Evolutionary conservation across 345 rosid genomes (phyloP), one percentile per base, ranked within the genome.

Genomic region (Jatropha curcas): DNA sequence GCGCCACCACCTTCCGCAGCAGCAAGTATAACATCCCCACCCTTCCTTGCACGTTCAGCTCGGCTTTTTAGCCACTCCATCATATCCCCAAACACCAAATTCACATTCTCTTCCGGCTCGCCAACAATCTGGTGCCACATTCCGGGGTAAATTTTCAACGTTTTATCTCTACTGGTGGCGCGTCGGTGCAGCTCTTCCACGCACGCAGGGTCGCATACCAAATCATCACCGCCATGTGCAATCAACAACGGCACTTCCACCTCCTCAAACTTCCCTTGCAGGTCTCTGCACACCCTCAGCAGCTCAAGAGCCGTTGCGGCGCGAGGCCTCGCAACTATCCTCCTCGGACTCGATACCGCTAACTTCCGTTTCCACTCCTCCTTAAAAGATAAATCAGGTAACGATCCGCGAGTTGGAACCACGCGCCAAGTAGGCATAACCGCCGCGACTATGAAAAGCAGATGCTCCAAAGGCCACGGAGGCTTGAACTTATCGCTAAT

Each of bases 51-150:
- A 9, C 50, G 53, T 59, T 53, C 60, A 10, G 88, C 90, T 60
- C 94, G 81, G 68, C 60, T 73, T 63, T 51, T 70, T 22, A 95
- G 87, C 99, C 99, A 95, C 61, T 83, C 90, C 63, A 87, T 57
- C 71, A 89, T 67, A 37, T 95, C 96, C n/a, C 92, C 87, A 60
- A 83, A 91, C 39, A 88, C 94, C 67, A 83, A 56, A 65, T 95
- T 89, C 0, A 91, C 94, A 34, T 67, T 50, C 72, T 92, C 94
- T 71, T 86, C 90, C 7, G 94, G 73, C 80, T 95, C 99, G 0
- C 99, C 99, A 2, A 87, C 67, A 69, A 95, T 53, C 87, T 89
- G 99, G 81, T 95, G 99, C 96, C 96, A 85, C 99, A 95, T 83
- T 45, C 84, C 93, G 0, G 94, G 92, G 37, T 91, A 85, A 31